Evolutionary conservation across 1,284 basidiomycete genomes (phyloP).

Genomic region (Serendipita sp.): DNA sequence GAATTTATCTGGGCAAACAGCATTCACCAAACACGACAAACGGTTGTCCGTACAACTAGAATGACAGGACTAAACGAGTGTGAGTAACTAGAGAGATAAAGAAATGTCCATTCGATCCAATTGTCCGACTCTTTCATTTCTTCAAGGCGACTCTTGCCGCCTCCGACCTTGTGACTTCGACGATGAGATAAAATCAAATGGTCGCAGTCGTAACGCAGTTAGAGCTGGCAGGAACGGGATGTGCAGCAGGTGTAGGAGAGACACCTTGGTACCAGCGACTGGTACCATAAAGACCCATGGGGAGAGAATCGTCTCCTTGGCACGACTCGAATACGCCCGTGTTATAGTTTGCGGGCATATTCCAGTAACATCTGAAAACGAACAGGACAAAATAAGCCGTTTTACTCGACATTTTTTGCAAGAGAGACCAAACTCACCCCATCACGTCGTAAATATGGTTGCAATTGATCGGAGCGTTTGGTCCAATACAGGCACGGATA

Average conservation of each 20-base stretch:
- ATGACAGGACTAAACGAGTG: no score
- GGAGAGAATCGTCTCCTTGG: conserved; percentile 35
- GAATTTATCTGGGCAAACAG: no score
- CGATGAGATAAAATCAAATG: conserved; percentile 12
- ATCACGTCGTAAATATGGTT: conserved; percentile 48
- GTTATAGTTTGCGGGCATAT: conserved; percentile 52
- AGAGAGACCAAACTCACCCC: conserved; percentile 10
- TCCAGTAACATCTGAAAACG: conserved; percentile 40
- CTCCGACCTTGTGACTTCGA: no score
- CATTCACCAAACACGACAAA: no score
- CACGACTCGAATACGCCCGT: conserved; percentile 47
- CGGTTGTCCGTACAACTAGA: no score
- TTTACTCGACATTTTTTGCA: neutral
- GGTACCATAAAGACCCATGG: conserved; percentile 54
- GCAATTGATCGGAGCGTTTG: conserved; percentile 43
- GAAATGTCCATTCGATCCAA: no score
- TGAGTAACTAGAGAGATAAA: no score
- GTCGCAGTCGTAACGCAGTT: conserved; percentile 27
- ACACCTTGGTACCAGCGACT: conserved; percentile 56
- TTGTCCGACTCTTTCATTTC: no score
- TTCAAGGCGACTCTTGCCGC: no score
- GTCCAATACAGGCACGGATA: conserved; percentile 57
- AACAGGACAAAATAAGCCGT: neutral
- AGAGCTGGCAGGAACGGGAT: conserved; percentile 41
- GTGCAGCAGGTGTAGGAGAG: conserved; percentile 40